Conservation (phyloP, 2,329 filamentous ascomycete species). For the Teratosphaeria zuluensis region DNA sequence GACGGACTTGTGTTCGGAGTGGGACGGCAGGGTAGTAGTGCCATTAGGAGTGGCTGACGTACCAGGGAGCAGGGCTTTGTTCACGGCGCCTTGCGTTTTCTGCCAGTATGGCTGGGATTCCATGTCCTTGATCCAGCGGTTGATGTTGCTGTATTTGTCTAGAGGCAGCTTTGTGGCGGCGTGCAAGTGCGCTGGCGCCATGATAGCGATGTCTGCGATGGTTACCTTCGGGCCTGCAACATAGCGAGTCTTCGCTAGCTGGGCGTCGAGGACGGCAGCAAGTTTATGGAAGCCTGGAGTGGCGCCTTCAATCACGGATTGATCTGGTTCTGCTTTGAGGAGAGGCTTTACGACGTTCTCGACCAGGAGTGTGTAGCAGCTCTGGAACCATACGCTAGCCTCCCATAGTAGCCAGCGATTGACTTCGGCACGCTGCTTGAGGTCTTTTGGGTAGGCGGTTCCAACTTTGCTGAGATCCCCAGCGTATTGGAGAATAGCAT, state of each 20-base stretch:
- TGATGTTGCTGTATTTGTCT: constrained; percentile 30
- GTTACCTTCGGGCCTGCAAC: constrained; percentile 29
- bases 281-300: constrained; percentile 28
- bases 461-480: constrained; percentile 23
- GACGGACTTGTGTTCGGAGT: constrained; percentile 14
- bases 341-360: constrained; percentile 34
- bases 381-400: constrained; percentile 31
- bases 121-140: constrained; percentile 31
- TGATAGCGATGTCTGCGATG: constrained; percentile 34
- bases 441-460: constrained; percentile 31
- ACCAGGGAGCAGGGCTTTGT: constrained; percentile 26
- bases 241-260: constrained; percentile 29
- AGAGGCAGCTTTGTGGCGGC: constrained; percentile 27
- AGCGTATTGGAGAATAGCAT: constrained; percentile 34
- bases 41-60: constrained; percentile 10
- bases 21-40: neutral
- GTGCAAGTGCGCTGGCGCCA: constrained; percentile 31
- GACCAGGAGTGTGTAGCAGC: constrained; percentile 32
- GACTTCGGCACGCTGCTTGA: constrained; percentile 29
- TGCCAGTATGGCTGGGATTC: constrained; percentile 31
- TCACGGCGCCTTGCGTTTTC: constrained; percentile 31
- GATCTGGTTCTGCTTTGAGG: constrained; percentile 27
- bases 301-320: constrained; percentile 26
- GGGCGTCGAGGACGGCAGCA: constrained; percentile 29
- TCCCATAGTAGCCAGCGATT: constrained; percentile 37